Evolutionary conservation across 139 green algal species (phyloP).

Genomic region (Chlorella sp.): DNA sequence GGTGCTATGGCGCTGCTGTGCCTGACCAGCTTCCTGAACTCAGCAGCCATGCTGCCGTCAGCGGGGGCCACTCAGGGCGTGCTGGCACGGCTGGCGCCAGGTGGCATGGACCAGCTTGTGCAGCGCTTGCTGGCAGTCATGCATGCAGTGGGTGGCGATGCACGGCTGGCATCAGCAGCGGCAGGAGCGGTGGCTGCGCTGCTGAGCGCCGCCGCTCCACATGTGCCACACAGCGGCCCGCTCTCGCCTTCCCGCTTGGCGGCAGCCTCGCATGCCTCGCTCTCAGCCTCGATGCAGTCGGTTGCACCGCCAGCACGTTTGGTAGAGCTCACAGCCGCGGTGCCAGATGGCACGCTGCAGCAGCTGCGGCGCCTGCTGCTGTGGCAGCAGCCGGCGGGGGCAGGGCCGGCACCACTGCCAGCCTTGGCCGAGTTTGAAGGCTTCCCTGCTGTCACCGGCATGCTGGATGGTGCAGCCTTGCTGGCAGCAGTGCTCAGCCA

Average conservation of each 20-base stretch:
- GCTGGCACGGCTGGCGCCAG: background rate
- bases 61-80: background rate
- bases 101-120: background rate
- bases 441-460: slow-evolving; percentile 41
- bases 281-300: background rate
- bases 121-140: slow-evolving; percentile 14
- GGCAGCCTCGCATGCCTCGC: background rate
- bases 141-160: background rate
- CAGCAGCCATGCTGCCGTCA: background rate
- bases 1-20: slow-evolving; percentile 12
- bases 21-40: background rate
- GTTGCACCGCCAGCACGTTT: background rate
- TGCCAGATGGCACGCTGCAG: background rate
- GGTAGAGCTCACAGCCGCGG: background rate
- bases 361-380: slow-evolving; percentile 23
- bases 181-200: background rate
- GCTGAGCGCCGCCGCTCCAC: background rate
- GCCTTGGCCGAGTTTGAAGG: slow-evolving; percentile 22
- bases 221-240: background rate
- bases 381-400: slow-evolving; percentile 1
- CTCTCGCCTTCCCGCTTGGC: background rate
- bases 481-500: slow-evolving; percentile 54
- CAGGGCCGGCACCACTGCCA: background rate
- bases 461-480: slow-evolving; percentile 65
- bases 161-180: background rate